A percentile compares a stretch with the other conserved stretches of the same genome.
phyloP scores from a whole-genome alignment of 306 rosid genomes.

The Rosa persica region DNA sequence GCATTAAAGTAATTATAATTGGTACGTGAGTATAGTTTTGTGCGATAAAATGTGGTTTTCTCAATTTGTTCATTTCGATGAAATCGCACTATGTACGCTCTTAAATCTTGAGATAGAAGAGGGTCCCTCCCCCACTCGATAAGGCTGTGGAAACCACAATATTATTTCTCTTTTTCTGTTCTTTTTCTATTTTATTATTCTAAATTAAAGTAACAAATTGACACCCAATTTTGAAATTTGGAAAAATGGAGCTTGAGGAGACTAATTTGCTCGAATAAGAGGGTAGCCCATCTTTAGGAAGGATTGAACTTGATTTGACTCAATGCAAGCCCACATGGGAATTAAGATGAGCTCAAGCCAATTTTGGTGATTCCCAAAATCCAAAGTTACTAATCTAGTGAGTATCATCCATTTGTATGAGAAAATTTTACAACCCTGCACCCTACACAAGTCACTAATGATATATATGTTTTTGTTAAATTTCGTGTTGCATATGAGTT shows the following conservation, averaged over 20 bases:
- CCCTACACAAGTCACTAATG: no score
- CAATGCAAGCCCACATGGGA: conserved; percentile 1
- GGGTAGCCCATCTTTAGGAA: background rate
- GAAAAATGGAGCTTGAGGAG: background rate
- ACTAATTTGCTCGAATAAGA: background rate
- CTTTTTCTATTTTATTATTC: no score
- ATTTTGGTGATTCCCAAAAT: background rate
- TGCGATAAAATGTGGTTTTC: no score
- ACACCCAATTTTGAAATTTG: background rate
- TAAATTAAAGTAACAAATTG: no score
- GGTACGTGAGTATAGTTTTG: background rate
- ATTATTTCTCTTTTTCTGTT: no score
- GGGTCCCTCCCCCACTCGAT: background rate
- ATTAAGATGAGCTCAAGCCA: background rate
- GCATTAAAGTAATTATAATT: no score
- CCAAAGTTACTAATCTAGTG: no score
- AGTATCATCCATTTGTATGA: no score
- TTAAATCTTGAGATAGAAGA: no score
- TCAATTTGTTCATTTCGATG: background rate
- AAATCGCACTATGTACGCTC: background rate
- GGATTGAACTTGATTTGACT: background rate
- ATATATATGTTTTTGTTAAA: no score
- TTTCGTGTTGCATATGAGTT: no score
- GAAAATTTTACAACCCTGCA: no score
- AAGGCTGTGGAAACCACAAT: background rate